Percentiles rank a stretch among this genome's conserved stretches.
Conservation (phyloP, 2,329 filamentous ascomycete species). For the Penicillium sp. region DNA sequence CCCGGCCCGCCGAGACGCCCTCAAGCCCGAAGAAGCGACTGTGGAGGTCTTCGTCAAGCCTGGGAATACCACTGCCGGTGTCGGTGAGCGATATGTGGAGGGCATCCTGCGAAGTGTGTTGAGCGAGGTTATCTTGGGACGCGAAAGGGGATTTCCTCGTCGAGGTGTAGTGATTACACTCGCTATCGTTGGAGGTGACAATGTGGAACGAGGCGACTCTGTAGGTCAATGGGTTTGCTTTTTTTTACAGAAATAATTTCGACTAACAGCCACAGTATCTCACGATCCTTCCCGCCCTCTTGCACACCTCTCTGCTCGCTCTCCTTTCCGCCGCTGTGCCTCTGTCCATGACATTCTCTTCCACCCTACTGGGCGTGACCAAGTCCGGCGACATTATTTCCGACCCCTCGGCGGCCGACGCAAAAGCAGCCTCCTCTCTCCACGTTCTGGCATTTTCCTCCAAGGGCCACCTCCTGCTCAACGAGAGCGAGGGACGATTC, state of each 20-base stretch:
- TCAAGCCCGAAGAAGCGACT: constrained; percentile 85
- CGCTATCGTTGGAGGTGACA: constrained; percentile 39
- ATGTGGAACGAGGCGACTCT: constrained; percentile 37
- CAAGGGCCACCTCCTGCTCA: constrained; percentile 68
- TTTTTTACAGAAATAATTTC: constrained; percentile 10
- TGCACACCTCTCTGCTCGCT: constrained; percentile 75
- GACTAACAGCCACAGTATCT: constrained; percentile 59
- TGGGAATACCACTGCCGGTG: constrained; percentile 79
- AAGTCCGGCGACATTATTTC: constrained; percentile 46
- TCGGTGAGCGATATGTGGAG: constrained; percentile 79
- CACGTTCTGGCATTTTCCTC: constrained; percentile 85
- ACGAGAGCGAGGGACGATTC: constrained; percentile 80
- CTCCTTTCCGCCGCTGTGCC: constrained; percentile 81
- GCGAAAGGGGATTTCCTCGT: constrained; percentile 42
- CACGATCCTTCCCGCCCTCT: constrained; percentile 72
- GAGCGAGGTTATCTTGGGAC: constrained; percentile 41
- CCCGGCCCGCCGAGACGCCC: constrained; percentile 68
- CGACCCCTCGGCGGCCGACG: constrained; percentile 63
- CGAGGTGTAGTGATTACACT: constrained; percentile 45
- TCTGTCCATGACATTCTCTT: constrained; percentile 68
- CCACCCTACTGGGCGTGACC: constrained; percentile 62
- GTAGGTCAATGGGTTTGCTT: constrained; percentile 25
- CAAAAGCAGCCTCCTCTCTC: constrained; percentile 64
- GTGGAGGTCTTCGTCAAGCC: constrained; percentile 90
- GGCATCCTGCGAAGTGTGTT: constrained; percentile 44